Conservation (phyloP, 2,329 filamentous ascomycete genomes). For the Fusarium nematophilum region DNA sequence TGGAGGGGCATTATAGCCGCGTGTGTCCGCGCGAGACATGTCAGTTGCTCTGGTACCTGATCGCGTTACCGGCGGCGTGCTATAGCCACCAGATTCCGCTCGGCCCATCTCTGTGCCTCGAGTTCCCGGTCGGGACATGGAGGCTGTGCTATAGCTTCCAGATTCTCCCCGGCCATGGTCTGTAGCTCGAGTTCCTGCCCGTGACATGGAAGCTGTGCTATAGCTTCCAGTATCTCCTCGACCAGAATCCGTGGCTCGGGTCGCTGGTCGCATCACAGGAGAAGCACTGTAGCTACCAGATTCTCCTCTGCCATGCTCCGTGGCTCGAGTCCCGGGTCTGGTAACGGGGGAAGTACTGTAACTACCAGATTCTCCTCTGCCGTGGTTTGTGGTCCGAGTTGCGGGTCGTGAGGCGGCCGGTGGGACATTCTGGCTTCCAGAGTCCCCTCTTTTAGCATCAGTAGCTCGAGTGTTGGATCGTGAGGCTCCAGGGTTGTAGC, state of each 20-base stretch:
- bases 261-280: conserved; percentile 42
- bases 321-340: conserved; percentile 40
- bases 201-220: conserved; percentile 56
- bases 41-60: conserved; percentile 40
- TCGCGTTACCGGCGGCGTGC: conserved; percentile 33
- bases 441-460: conserved; percentile 32
- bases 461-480: conserved; percentile 34
- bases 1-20: conserved; percentile 46
- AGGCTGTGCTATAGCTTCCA: conserved; percentile 35
- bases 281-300: conserved; percentile 43
- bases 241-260: conserved; percentile 24
- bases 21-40: conserved; percentile 34
- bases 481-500: conserved; percentile 45
- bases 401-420: conserved; percentile 19
- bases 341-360: conserved; percentile 54
- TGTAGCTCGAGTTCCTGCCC: conserved; percentile 29
- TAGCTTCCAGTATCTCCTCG: conserved; percentile 37
- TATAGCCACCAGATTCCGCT: conserved; percentile 17
- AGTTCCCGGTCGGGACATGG: conserved; percentile 39
- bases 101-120: conserved; percentile 36
- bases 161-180: conserved; percentile 44
- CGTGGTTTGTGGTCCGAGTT: conserved; percentile 2
- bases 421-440: conserved; percentile 28
- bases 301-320: conserved; percentile 34
- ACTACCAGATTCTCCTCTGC: conserved; percentile 23